Conservation (phyloP, 2,329 filamentous ascomycete genomes). For the Raffaelea ambrosiae region DNA sequence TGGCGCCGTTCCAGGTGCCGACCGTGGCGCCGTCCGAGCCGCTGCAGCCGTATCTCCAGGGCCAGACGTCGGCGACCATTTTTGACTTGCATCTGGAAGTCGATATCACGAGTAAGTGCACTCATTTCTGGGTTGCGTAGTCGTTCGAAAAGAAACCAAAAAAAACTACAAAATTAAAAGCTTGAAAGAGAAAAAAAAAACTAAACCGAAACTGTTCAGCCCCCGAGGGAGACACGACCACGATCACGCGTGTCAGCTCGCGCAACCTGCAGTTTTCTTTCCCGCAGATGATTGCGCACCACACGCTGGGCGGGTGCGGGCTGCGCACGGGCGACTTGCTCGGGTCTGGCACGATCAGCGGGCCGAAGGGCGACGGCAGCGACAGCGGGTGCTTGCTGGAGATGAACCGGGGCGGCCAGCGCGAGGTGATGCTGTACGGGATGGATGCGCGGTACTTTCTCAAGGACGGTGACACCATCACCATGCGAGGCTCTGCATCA, state of each 20-base stretch:
- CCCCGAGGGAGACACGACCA: slow-evolving; percentile 40
- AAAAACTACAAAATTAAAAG: no score
- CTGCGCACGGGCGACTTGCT: slow-evolving; percentile 67
- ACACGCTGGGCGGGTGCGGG: slow-evolving; percentile 68
- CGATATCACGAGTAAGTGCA: slow-evolving; percentile 45
- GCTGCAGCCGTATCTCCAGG: slow-evolving; percentile 42
- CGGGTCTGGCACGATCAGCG: slow-evolving; percentile 68
- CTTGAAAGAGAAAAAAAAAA: no score
- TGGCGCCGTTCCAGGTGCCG: slow-evolving; percentile 46
- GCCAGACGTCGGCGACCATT: slow-evolving; percentile 43
- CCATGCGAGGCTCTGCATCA: slow-evolving; percentile 23
- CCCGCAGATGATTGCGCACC: slow-evolving; percentile 76
- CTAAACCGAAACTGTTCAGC: slow-evolving; percentile 16
- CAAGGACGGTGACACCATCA: slow-evolving; percentile 36
- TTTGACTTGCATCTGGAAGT: slow-evolving; percentile 37
- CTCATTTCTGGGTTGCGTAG: no score
- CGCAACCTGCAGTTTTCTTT: slow-evolving; percentile 67
- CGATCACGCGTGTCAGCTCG: slow-evolving; percentile 52
- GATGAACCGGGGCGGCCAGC: slow-evolving; percentile 35
- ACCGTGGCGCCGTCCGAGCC: slow-evolving; percentile 23
- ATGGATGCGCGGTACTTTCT: slow-evolving; percentile 33
- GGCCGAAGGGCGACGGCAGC: slow-evolving; percentile 20
- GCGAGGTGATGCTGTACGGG: slow-evolving; percentile 28
- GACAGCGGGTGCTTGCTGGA: slow-evolving; percentile 37
- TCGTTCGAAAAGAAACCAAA: no score